Base-by-base conservation (phyloP, 2,329 filamentous ascomycete genomes). In the Fusarium drepaniforme region DNA sequence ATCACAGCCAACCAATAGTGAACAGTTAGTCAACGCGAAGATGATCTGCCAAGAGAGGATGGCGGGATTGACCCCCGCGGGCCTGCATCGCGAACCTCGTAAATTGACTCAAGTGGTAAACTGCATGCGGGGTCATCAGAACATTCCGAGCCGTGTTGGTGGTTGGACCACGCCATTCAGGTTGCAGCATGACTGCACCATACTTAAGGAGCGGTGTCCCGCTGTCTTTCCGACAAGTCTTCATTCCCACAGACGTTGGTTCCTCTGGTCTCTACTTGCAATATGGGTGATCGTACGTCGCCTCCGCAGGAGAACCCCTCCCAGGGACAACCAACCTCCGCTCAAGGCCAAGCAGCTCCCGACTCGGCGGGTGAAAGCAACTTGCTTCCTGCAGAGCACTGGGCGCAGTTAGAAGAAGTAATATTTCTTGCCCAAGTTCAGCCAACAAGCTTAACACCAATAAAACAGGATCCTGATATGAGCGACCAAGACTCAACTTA, bases 51-150 rank as follows among this genome's bases (percentile, higher is more conserved):
- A 51, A 51, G 46, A 3, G 8, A 0, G 46, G 8, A 28, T 28
- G 16, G 25, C 16, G 23, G 23, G 46, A 51, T 12, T 28, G 2
- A 51, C 23, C 46, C 23, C 46, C 46, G 46, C 15, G 46, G 9
- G 16, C 9, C 46, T 51, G 23, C 46, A 51, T 51, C 23, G 2
- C 23, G 2, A 51, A 51, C 23, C 23, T 51, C 46, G 23, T 18
- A 51, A 51, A 28, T 51, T 28, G 9, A 51, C 46, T 28, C 23
- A 51, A 51, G 11, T 18, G 46, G 46, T 18, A 51, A 51, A 28
- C 46, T 28, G 23, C 46, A 18, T 51, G 46, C 46, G 46, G 46
- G 46, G 46, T 51, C 23, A 16, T 51, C 46, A 49, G 46, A 28
- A 28, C 15, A 49, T 28, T 49, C 46, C 8, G 15, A 49, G 9